phyloP scores from a whole-genome alignment of 352 stramenopile species.

The Phytophthora tentaculata region DNA sequence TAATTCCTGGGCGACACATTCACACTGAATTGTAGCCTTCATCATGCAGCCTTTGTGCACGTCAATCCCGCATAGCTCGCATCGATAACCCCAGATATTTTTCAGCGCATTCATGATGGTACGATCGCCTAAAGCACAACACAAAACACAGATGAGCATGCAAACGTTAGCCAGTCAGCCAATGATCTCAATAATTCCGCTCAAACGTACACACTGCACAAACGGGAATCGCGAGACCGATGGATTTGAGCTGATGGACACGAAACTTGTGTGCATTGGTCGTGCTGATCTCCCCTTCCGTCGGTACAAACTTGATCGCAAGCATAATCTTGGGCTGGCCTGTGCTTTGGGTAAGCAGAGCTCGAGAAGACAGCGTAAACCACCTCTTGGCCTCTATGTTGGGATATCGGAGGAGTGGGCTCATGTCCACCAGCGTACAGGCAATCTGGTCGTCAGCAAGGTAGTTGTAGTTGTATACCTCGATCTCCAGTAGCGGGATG shows the following conservation, averaged over 20 bases:
- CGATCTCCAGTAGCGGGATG: slow-evolving; percentile 82
- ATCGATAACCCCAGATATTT: slow-evolving; percentile 82
- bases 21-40: slow-evolving; percentile 81
- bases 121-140: slow-evolving; percentile 54
- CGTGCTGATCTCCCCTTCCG: slow-evolving; percentile 58
- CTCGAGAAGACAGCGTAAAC: slow-evolving; percentile 80
- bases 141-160: slow-evolving; percentile 19
- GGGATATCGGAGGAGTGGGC: slow-evolving; percentile 75
- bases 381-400: slow-evolving; percentile 76
- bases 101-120: slow-evolving; percentile 89
- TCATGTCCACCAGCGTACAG: slow-evolving; percentile 83
- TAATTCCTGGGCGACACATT: slow-evolving; percentile 58
- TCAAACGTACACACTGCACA: slow-evolving; percentile 73
- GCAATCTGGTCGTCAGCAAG: slow-evolving; percentile 82
- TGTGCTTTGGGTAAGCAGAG: slow-evolving; percentile 52
- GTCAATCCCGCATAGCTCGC: slow-evolving; percentile 80
- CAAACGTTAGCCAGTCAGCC: not conserved
- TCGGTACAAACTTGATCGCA: slow-evolving; percentile 80
- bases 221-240: slow-evolving; percentile 79
- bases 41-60: slow-evolving; percentile 90
- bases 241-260: slow-evolving; percentile 87
- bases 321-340: slow-evolving; percentile 72
- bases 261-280: slow-evolving; percentile 87
- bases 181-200: not conserved
- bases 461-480: slow-evolving; percentile 90